phyloP scores from a whole-genome alignment of 2,329 filamentous ascomycete genomes.

The Tolypocladium cylindrosporum region DNA sequence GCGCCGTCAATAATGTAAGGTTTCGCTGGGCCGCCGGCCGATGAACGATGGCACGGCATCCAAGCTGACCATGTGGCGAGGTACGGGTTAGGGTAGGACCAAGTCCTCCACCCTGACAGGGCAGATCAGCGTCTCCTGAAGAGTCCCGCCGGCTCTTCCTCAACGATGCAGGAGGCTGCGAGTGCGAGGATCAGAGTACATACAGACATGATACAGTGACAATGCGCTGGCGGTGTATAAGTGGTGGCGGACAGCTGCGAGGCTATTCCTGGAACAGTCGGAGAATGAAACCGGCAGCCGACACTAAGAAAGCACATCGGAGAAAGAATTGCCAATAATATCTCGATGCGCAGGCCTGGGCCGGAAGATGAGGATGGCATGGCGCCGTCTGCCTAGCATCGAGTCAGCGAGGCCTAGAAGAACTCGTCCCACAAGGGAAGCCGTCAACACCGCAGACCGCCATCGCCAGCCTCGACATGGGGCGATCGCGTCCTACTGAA shows the following conservation, averaged over 20 bases:
- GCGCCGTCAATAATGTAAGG: not conserved
- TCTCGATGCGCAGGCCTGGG: not conserved
- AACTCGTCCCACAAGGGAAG: not conserved
- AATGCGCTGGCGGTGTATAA: not conserved
- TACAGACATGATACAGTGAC: not conserved
- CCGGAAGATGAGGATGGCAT: not conserved
- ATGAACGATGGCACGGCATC: not conserved
- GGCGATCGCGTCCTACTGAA: not conserved
- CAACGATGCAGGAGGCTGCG: not conserved
- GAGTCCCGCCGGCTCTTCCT: not conserved
- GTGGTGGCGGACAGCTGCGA: not conserved
- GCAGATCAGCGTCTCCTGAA: not conserved
- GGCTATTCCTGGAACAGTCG: not conserved
- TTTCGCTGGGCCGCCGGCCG: not conserved
- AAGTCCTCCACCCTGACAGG: not conserved
- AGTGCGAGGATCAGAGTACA: not conserved
- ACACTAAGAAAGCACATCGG: not conserved
- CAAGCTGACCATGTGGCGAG: not conserved
- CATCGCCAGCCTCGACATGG: not conserved
- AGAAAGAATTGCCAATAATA: not conserved
- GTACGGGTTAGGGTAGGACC: not conserved
- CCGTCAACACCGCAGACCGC: not conserved
- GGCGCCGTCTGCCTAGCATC: not conserved
- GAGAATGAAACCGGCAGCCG: not conserved
- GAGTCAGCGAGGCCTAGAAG: not conserved